Base-by-base conservation (phyloP, 192 early-diverging fungal species). In the Chytriomyces confervae region DNA sequence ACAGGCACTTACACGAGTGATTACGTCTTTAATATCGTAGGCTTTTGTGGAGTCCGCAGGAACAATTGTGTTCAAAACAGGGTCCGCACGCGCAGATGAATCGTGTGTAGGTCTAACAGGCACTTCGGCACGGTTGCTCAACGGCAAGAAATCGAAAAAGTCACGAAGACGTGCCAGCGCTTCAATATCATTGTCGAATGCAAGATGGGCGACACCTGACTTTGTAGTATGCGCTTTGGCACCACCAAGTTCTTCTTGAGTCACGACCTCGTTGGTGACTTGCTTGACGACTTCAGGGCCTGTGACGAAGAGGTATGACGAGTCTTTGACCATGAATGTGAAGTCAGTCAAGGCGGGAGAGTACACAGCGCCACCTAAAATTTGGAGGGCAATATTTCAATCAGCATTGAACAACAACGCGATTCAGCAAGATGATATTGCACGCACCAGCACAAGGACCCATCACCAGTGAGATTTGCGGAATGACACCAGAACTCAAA, bases 271-370 rank as follows among this genome's bases (percentile, higher is more conserved):
- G 86, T 97, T 95, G 46, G 94, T 95, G 69, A 98, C 95, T 6
- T 93, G 92, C 87, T 95, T 96, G 79, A 98, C 95, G 3, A 98
- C 97, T 29, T 96, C 95, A 5, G 97, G 97, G 13, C 97, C 97
- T 7, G 97, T 98, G 47, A 98, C 97, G 84, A 96, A 98, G 68
- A 98, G 87, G 80, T 97, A 94, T 47, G 95, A 97, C 7, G 95
- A 94, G 77, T 95, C 93, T n/a, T 91, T 87, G 18, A 98, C 95
- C 97, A 98, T 98, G 77, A 97, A 94, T 2, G 93, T 96, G 69
- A 97, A 96, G 73, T 98, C 97, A 0, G 95, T 98, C 84, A 98
- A 84, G 51, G 97, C 97, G 20, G 97, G 97, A 16, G 95, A 96
- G 84, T 98, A 98, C 29, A 98, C 96, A 6, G 95, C 95, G 51